phyloP scores from a whole-genome alignment of 495 filamentous ascomycete species.

The Podospora tetraspora region DNA sequence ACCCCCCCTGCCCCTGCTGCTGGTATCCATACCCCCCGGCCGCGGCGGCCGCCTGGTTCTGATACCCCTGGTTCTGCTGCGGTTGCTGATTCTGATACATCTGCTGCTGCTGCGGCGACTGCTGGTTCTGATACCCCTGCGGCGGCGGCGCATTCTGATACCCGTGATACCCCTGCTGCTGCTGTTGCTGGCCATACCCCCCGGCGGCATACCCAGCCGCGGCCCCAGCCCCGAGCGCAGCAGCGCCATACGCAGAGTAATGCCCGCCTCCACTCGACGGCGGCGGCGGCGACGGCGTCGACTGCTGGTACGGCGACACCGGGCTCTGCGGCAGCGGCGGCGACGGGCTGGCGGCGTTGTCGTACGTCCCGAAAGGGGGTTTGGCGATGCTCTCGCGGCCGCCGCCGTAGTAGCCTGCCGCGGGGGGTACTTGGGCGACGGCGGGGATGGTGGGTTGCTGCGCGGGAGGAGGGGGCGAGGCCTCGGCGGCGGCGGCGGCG shows the following conservation, averaged over 20 bases:
- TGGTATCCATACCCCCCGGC: conserved; percentile 3
- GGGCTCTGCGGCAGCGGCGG: conserved; percentile 6
- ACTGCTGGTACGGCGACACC: background rate
- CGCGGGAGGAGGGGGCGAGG: background rate
- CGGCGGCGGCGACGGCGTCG: conserved; percentile 13
- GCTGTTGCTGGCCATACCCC: background rate
- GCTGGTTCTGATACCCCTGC: background rate
- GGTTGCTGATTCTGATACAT: background rate
- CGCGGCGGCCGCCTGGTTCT: background rate
- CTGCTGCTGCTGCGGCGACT: background rate
- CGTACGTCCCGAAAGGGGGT: conserved; percentile 5
- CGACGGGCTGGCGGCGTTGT: background rate
- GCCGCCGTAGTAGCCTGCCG: conserved; percentile 3
- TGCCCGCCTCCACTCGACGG: background rate
- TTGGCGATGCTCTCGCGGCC: conserved; percentile 16
- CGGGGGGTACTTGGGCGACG: conserved; percentile 17
- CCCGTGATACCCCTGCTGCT: background rate
- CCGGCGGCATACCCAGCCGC: background rate
- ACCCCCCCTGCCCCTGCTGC: conserved; percentile 6
- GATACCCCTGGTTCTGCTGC: background rate
- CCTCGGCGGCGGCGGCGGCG: conserved; percentile 5
- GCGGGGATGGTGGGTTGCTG: conserved; percentile 4
- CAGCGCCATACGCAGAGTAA: background rate
- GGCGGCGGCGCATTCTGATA: background rate
- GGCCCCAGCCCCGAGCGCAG: background rate